Percentiles rank a stretch among this genome's conserved stretches.
These are phyloP conservation scores for Starmerella etchellsii DNA, from an alignment of 805 yeast species.

Conservation along the genomic window DNA sequence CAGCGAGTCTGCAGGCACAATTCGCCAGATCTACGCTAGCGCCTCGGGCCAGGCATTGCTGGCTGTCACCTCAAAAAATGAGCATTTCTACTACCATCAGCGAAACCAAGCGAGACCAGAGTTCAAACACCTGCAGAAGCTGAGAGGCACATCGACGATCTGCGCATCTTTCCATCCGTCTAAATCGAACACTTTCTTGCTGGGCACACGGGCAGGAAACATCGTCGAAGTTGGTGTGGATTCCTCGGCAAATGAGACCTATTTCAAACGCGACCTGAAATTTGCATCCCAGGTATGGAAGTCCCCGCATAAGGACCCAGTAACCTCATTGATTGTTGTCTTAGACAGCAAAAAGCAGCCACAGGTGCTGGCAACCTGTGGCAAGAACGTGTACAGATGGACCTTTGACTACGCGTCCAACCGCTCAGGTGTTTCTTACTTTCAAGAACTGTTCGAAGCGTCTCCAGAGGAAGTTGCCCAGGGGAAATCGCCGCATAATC, in stretches of 20 bases:
- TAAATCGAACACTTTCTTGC: constrained; percentile 36
- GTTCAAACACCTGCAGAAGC: constrained; percentile 34
- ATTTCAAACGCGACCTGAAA: constrained; percentile 32
- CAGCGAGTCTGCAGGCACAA: constrained; percentile 22
- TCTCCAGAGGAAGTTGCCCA: background rate
- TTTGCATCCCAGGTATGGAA: constrained; percentile 34
- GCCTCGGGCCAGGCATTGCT: constrained; percentile 41
- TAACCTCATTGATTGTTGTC: constrained; percentile 7
- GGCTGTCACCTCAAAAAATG: constrained; percentile 35
- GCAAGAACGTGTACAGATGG: background rate
- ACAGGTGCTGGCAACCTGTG: background rate
- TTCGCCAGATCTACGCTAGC: constrained; percentile 35
- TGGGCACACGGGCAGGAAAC: constrained; percentile 39
- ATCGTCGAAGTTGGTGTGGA: constrained; percentile 39
- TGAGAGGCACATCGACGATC: constrained; percentile 36
- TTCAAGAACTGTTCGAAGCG: background rate
- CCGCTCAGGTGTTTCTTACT: background rate
- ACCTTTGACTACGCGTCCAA: background rate
- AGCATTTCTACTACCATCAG: constrained; percentile 35
- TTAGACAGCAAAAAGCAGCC: background rate
- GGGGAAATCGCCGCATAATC: background rate
- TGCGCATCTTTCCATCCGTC: constrained; percentile 34
- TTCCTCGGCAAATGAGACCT: constrained; percentile 30
- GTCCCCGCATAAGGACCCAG: constrained; percentile 20
- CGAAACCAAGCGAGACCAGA: constrained; percentile 17